A percentile compares a stretch with the other conserved stretches of the same genome.
Conservation (phyloP, 129 eudicot species). For the Pseudognaphalium luteoalbum region DNA sequence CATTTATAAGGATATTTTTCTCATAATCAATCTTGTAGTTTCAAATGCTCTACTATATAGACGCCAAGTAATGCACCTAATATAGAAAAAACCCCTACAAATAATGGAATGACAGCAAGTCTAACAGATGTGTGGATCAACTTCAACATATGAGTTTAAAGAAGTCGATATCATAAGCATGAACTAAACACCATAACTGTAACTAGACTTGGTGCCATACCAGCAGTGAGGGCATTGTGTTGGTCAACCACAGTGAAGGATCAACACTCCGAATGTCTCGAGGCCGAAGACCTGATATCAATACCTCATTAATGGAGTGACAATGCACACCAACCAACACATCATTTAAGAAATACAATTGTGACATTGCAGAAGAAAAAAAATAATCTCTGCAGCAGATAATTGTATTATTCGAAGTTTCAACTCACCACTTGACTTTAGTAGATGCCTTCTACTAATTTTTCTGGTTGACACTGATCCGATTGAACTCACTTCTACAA, state of each 20-base stretch:
- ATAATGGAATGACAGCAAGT: slow-evolving; percentile 5
- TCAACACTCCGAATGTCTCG: slow-evolving; percentile 96
- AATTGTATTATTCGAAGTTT: slow-evolving; percentile 5
- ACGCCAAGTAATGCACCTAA: slow-evolving; percentile 8
- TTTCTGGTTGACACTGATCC: slow-evolving; percentile 84
- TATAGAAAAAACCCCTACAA: slow-evolving; percentile 9
- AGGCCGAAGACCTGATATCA: slow-evolving; percentile 86
- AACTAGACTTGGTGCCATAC: slow-evolving; percentile 42
- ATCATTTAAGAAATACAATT: neutral
- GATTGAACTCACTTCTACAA: slow-evolving; percentile 83
- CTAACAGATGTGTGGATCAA: neutral
- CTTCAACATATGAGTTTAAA: slow-evolving; percentile 6
- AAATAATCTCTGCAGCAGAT: neutral
- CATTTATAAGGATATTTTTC: neutral
- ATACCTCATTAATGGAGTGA: slow-evolving; percentile 14
- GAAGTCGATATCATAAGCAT: neutral
- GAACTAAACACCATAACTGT: slow-evolving; percentile 5
- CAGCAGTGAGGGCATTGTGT: slow-evolving; percentile 93
- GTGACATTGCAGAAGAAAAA: neutral
- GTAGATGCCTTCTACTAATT: slow-evolving; percentile 72
- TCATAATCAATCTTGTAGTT: slow-evolving; percentile 11
- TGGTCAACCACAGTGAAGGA: slow-evolving; percentile 97
- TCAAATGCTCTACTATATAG: neutral
- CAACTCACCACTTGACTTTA: slow-evolving; percentile 91
- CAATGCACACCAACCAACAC: slow-evolving; percentile 3